These are phyloP conservation scores for Phascolomyces articulosus DNA, from an alignment of 371 early-diverging fungal species.

Conservation along the genomic window DNA sequence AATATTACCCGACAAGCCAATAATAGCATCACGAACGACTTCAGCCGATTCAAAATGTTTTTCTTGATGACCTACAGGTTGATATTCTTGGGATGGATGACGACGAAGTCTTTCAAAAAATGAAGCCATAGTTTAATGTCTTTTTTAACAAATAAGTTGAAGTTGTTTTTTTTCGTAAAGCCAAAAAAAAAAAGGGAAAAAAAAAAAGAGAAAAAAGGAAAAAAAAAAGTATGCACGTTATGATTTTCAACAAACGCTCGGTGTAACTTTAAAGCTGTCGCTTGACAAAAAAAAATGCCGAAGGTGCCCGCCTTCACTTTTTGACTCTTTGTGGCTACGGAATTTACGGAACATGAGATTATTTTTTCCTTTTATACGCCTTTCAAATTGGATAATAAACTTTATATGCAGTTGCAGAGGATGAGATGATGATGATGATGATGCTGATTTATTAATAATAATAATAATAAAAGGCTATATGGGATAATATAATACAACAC, in stretches of 20 bases:
- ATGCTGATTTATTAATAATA: no score
- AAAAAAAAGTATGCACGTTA: background rate
- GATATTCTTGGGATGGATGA: conserved; percentile 40
- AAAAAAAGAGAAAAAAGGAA: conserved; percentile 5
- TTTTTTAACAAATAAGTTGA: no score
- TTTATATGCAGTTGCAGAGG: no score
- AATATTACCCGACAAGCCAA: conserved; percentile 62
- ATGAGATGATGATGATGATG: no score
- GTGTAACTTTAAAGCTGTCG: background rate
- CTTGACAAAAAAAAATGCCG: background rate
- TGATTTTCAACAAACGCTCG: background rate
- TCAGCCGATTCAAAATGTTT: conserved; percentile 72
- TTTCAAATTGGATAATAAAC: no score
- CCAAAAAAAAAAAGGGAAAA: conserved; percentile 3
- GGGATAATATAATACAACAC: background rate
- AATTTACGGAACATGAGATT: no score
- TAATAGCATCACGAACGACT: conserved; percentile 68
- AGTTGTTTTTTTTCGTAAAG: background rate
- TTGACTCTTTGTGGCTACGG: no score
- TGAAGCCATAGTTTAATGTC: conserved; percentile 22
- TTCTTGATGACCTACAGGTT: conserved; percentile 55
- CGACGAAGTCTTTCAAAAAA: conserved; percentile 38
- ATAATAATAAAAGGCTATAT: no score
- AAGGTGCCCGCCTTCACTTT: background rate
- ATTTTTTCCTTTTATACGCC: no score